Evolutionary conservation across 768 basidiomycete genomes (phyloP).

Genomic region (Candolleomyces efflorescens): DNA sequence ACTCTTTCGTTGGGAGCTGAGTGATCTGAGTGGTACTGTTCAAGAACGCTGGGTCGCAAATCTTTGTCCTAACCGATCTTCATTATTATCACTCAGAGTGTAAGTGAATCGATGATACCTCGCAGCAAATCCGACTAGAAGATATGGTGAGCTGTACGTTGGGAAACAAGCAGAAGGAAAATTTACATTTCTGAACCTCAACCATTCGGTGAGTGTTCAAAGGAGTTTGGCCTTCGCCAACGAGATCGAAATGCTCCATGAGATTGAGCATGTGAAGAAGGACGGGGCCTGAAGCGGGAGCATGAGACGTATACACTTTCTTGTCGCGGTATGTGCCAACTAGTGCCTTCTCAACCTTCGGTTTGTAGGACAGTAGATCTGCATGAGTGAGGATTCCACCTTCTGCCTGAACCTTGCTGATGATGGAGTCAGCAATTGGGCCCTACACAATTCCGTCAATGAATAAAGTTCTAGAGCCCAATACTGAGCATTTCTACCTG

Average conservation of each 20-base stretch:
- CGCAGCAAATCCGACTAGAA: constrained; percentile 39
- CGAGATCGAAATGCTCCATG: constrained; percentile 62
- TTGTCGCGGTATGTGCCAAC: constrained; percentile 21
- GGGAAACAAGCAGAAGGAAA: too few species aligned
- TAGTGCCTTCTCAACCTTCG: constrained; percentile 63
- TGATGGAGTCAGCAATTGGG: constrained; percentile 72
- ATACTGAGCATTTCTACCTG: background rate
- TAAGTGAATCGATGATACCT: too few species aligned
- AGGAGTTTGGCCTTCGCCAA: constrained; percentile 51
- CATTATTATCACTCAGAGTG: too few species aligned
- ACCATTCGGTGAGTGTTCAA: constrained; percentile 58
- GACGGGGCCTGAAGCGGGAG: constrained; percentile 85
- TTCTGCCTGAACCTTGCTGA: constrained; percentile 61
- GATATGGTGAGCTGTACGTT: too few species aligned
- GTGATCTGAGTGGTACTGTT: constrained; percentile 51
- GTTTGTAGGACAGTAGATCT: constrained; percentile 74
- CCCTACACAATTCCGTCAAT: constrained; percentile 40
- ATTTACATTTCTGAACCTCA: constrained; percentile 70
- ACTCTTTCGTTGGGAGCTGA: constrained; percentile 66
- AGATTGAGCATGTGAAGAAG: constrained; percentile 87
- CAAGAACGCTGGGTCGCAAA: constrained; percentile 72
- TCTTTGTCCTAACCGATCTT: constrained; percentile 53
- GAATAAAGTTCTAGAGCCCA: too few species aligned
- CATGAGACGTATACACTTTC: constrained; percentile 78
- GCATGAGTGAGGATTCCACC: constrained; percentile 78